Evolutionary conservation across 129 eudicot genomes (phyloP).

Genomic region (Helichrysum umbraculigerum): DNA sequence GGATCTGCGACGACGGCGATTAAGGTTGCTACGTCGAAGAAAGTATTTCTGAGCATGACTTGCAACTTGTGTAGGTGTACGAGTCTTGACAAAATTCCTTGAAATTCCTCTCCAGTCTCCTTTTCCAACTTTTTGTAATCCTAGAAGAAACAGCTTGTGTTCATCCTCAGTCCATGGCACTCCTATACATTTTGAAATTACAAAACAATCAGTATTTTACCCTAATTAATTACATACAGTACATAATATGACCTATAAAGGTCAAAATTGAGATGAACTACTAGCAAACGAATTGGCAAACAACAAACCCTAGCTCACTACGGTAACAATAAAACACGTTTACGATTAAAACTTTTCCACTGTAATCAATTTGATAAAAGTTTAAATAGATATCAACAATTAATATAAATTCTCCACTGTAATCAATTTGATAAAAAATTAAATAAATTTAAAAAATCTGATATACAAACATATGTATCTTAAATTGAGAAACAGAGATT

Average conservation of each 20-base stretch:
- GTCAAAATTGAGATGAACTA: not conserved
- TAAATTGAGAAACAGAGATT: not conserved
- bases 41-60: conserved; percentile 71
- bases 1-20: conserved; percentile 57
- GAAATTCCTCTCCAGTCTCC: conserved; percentile 74
- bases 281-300: not conserved
- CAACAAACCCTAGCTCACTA: not conserved
- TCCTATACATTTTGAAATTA: conserved; percentile 36
- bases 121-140: conserved; percentile 56
- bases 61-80: conserved; percentile 61
- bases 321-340: not conserved
- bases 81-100: conserved; percentile 50
- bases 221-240: not conserved
- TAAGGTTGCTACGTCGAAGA: conserved; percentile 50
- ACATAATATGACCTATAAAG: not conserved
- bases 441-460: not conserved
- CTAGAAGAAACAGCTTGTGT: conserved; percentile 54
- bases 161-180: conserved; percentile 68
- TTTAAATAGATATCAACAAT: too few relatives aligned
- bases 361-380: not conserved
- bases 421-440: too few relatives aligned
- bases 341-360: too few relatives aligned
- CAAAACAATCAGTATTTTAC: not conserved
- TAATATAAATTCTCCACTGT: too few relatives aligned
- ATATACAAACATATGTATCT: not conserved